Evolutionary conservation across 2,329 filamentous ascomycete species (phyloP).

Genomic region (Alternaria sp.): DNA sequence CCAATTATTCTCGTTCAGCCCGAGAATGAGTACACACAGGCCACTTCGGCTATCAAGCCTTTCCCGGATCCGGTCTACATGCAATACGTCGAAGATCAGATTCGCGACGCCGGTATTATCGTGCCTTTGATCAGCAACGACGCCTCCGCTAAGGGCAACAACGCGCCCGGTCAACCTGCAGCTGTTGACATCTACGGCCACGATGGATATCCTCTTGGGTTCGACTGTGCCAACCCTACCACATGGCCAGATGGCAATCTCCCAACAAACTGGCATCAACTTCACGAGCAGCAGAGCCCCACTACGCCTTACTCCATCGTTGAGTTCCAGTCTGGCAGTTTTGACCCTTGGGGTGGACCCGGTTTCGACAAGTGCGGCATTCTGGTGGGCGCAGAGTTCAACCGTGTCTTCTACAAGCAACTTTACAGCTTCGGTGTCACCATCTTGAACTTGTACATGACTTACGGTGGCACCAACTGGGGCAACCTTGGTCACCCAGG

Average conservation of each 20-base stretch:
- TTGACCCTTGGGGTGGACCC: constrained; percentile 75
- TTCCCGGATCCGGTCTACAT: constrained; percentile 75
- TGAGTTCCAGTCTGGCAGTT: constrained; percentile 75
- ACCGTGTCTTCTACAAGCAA: constrained; percentile 82
- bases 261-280: constrained; percentile 62
- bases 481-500: constrained; percentile 70
- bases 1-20: constrained; percentile 80
- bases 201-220: constrained; percentile 66
- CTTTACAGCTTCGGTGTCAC: constrained; percentile 69
- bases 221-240: constrained; percentile 66
- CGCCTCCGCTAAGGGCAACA: constrained; percentile 64
- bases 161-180: constrained; percentile 66
- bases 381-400: constrained; percentile 75
- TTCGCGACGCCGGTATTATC: constrained; percentile 70
- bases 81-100: constrained; percentile 72
- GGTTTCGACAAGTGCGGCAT: constrained; percentile 72
- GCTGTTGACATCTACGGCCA: constrained; percentile 71
- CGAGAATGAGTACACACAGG: constrained; percentile 78
- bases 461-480: constrained; percentile 83
- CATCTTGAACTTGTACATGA: constrained; percentile 79
- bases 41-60: constrained; percentile 53
- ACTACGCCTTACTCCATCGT: constrained; percentile 69
- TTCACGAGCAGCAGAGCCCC: constrained; percentile 67
- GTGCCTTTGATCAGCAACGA: constrained; percentile 81
- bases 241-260: constrained; percentile 65